Base-by-base conservation (phyloP, 352 stramenopile species). In the Blastocystis sp. region DNA sequence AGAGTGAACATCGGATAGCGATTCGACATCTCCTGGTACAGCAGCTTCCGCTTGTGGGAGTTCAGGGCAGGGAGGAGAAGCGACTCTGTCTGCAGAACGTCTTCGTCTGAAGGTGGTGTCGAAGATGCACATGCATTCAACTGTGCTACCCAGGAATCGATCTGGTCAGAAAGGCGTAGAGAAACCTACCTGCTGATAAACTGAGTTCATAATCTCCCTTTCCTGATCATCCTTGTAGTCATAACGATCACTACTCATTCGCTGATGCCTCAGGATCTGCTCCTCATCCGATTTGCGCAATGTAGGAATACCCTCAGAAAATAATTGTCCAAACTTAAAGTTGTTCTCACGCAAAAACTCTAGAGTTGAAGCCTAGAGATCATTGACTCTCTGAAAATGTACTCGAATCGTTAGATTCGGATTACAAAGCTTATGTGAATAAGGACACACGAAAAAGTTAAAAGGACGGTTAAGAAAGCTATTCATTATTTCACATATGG, bases 401-500 rank as follows among this genome's bases (percentile, higher is more conserved):
- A 84, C 73, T 29, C 47, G 43, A 41, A 84, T 69, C 6, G 47
- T 69, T 8, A 84, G 39, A 39, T 15, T 84, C 9, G 53, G 73
- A 23, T 84, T 66, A 64, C 56, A 66, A 20, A 66, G 43, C 73
- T 88, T 88, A 3, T 79, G 77, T 11, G 77, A 9, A 26, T 88
- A 88, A 8, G 77, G 77, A n/a, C 54, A 63, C 2, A 88, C 47
- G 29, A 79, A 88, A 50, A 88, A 88, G 55, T 88, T 88, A 34
- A 79, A 88, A 6, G 77, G 77, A 23, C 77, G 77, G 61, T 29
- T 45, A 29, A 50, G 37, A 43, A 76, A 77, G 8, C 77, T 88
- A 64, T 13, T 54, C 26, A 53, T 73, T 6, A 88, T 23, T 26
- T 13, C 54, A 55, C 15, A 61, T 8, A 18, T 8, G 18, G 59